Conservation (phyloP, 768 basidiomycete genomes). For the Suillus sp. region DNA sequence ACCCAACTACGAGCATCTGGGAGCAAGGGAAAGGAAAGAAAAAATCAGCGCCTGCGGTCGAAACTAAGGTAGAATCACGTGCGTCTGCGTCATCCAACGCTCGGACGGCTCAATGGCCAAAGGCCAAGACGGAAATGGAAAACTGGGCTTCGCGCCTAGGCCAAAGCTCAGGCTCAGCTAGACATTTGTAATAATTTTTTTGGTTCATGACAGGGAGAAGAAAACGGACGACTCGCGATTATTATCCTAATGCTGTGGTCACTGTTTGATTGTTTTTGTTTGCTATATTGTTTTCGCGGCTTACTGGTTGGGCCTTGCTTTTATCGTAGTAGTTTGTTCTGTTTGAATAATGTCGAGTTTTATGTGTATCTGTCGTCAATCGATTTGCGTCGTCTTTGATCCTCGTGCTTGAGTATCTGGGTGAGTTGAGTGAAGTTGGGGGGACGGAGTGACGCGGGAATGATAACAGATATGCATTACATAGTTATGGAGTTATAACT, state of each 20-base stretch:
- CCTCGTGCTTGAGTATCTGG: neutral
- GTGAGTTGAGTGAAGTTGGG: neutral
- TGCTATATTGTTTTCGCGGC: slow-evolving; percentile 7
- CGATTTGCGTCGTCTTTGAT: neutral
- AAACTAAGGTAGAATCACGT: slow-evolving; percentile 18
- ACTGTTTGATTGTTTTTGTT: neutral
- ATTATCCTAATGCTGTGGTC: slow-evolving; percentile 6
- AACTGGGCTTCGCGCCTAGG: slow-evolving; percentile 33
- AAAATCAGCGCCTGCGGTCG: slow-evolving; percentile 14
- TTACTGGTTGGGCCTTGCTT: slow-evolving; percentile 3
- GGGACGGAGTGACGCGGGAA: neutral
- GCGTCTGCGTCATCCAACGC: slow-evolving; percentile 31
- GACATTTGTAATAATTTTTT: slow-evolving; percentile 32
- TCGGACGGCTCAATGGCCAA: slow-evolving; percentile 33
- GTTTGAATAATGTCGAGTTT: slow-evolving; percentile 1
- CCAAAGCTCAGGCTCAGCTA: slow-evolving; percentile 33
- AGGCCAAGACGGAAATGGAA: slow-evolving; percentile 34
- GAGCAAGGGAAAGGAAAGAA: slow-evolving; percentile 29
- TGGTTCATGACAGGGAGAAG: neutral
- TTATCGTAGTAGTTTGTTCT: slow-evolving; percentile 5
- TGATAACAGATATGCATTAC: neutral
- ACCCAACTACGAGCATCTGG: slow-evolving; percentile 20
- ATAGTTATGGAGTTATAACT: neutral
- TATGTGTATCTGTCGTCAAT: slow-evolving; percentile 2
- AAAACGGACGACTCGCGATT: slow-evolving; percentile 1